These are phyloP conservation scores for Spongispora temasekensis DNA, from an alignment of 1,284 basidiomycete species.

Conservation along the genomic window DNA sequence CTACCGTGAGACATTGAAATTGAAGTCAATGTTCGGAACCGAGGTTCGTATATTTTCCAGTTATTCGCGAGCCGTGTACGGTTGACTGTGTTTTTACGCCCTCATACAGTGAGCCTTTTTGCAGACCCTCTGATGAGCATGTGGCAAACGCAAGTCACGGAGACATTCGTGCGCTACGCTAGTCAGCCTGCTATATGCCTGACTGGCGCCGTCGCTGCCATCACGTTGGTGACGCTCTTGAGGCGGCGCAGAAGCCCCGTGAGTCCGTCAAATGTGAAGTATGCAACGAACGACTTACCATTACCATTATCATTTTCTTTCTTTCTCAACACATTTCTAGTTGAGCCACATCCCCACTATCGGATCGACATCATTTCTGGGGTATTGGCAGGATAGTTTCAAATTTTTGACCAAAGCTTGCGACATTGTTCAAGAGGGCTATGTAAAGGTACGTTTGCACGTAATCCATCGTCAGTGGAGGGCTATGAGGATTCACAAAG, in stretches of 20 bases:
- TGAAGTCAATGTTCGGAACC: no score
- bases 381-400: slow-evolving; percentile 20
- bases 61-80: no score
- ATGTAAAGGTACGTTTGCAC: slow-evolving; percentile 16
- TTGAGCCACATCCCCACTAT: slow-evolving; percentile 25
- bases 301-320: no score
- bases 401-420: slow-evolving; percentile 11
- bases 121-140: no score
- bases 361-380: slow-evolving; percentile 22
- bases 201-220: background rate
- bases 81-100: no score
- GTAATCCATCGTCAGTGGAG: no score
- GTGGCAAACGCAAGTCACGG: no score
- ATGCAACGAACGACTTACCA: background rate
- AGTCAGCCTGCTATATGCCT: background rate
- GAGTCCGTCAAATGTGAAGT: background rate
- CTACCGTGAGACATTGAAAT: no score
- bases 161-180: no score
- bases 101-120: no score
- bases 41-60: no score
- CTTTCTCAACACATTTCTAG: no score
- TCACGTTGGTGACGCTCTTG: background rate
- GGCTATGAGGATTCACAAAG: background rate
- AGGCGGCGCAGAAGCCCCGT: background rate
- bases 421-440: slow-evolving; percentile 25